A percentile compares a stretch with the other conserved stretches of the same genome.
phyloP scores from a whole-genome alignment of 2,329 filamentous ascomycete species.

The Xylaria sp. region DNA sequence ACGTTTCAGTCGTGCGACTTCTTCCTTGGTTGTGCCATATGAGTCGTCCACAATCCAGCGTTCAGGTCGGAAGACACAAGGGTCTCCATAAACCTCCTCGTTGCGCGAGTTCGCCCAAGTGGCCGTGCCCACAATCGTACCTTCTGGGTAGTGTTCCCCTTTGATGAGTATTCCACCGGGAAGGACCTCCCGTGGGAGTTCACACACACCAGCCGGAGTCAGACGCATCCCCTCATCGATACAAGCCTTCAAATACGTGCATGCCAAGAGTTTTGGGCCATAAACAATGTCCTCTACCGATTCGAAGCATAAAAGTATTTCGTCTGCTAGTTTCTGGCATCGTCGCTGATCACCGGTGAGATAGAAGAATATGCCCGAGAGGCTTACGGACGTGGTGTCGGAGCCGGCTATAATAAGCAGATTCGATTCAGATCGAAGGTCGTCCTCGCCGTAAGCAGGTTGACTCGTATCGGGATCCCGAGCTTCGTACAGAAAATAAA shows the following conservation, averaged over 20 bases:
- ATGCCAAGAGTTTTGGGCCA: slow-evolving; percentile 29
- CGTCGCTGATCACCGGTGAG: slow-evolving; percentile 17
- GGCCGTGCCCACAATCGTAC: slow-evolving; percentile 31
- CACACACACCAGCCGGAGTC: slow-evolving; percentile 23
- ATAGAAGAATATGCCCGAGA: slow-evolving; percentile 33
- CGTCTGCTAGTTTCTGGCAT: slow-evolving; percentile 24
- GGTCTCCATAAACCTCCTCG: slow-evolving; percentile 25
- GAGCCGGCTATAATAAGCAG: slow-evolving; percentile 35
- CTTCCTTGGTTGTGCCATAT: slow-evolving; percentile 4
- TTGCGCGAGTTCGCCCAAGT: slow-evolving; percentile 25
- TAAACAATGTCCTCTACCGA: slow-evolving; percentile 28
- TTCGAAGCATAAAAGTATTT: slow-evolving; percentile 27
- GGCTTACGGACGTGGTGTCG: slow-evolving; percentile 29
- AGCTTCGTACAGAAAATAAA: slow-evolving; percentile 33
- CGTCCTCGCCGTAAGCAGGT: slow-evolving; percentile 23
- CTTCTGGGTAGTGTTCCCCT: slow-evolving; percentile 31
- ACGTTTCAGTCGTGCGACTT: slow-evolving; percentile 1
- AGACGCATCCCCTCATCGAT: slow-evolving; percentile 39
- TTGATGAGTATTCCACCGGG: slow-evolving; percentile 27
- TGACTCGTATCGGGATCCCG: slow-evolving; percentile 25
- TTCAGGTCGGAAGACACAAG: slow-evolving; percentile 31
- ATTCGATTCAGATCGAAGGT: slow-evolving; percentile 28
- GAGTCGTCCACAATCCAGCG: slow-evolving; percentile 34
- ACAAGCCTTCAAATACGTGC: slow-evolving; percentile 33
- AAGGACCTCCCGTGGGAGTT: slow-evolving; percentile 32